A percentile compares a stretch with the other conserved stretches of the same genome.
These are phyloP conservation scores for Beauveria sp. DNA, from an alignment of 2,329 filamentous ascomycete genomes.

Conservation along the genomic window DNA sequence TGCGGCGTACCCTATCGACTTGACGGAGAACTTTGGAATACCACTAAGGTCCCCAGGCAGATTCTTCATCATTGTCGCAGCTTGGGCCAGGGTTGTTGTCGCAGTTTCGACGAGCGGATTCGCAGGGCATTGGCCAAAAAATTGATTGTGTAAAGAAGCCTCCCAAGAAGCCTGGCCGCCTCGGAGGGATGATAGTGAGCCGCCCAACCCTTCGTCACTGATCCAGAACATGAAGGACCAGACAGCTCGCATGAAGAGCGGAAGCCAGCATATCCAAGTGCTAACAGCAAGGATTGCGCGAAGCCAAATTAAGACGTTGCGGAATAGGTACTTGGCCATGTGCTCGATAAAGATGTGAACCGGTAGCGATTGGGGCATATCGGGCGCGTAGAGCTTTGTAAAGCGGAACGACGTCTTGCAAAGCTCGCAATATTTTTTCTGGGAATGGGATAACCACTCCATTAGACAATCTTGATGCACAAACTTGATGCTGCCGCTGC, in stretches of 20 bases:
- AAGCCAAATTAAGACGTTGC: slow-evolving; percentile 68
- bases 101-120: background rate
- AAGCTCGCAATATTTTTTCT: slow-evolving; percentile 98
- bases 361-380: slow-evolving; percentile 84
- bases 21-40: background rate
- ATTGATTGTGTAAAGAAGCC: background rate
- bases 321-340: slow-evolving; percentile 63
- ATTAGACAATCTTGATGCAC: slow-evolving; percentile 97
- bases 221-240: slow-evolving; percentile 96
- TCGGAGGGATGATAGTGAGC: slow-evolving; percentile 20
- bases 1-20: background rate
- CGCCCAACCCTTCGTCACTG: slow-evolving; percentile 63
- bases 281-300: slow-evolving; percentile 70
- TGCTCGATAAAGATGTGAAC: slow-evolving; percentile 73
- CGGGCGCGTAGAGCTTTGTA: slow-evolving; percentile 91
- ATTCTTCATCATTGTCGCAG: slow-evolving; percentile 5
- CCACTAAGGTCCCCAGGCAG: background rate
- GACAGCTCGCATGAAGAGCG: slow-evolving; percentile 82
- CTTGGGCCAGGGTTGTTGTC: slow-evolving; percentile 6
- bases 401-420: slow-evolving; percentile 98
- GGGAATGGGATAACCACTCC: slow-evolving; percentile 97
- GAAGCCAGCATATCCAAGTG: slow-evolving; percentile 85
- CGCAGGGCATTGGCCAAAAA: slow-evolving; percentile 1
- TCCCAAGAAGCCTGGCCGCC: slow-evolving; percentile 15
- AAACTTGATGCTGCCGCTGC: slow-evolving; percentile 96